phyloP scores from a whole-genome alignment of 371 early-diverging fungal species.

The Apophysomyces trapeziformis region DNA sequence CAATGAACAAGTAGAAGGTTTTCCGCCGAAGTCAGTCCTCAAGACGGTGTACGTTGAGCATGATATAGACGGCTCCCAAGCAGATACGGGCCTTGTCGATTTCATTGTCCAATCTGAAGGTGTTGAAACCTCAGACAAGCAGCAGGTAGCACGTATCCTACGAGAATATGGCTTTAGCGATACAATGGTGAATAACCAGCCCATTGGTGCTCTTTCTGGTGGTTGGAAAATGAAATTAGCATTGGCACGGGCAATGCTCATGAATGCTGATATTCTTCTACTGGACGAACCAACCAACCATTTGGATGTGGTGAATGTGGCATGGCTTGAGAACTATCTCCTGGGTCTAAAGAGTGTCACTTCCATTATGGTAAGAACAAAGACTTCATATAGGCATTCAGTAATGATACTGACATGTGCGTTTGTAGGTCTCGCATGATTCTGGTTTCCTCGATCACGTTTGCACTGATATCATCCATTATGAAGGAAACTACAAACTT shows the following conservation, averaged over 20 bases:
- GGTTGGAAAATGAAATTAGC: conserved; percentile 91
- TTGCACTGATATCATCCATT: conserved; percentile 82
- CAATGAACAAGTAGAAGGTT: conserved; percentile 71
- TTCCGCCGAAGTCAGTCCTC: conserved; percentile 69
- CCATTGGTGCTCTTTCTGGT: conserved; percentile 79
- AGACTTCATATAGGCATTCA: not conserved
- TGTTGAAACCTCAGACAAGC: conserved; percentile 51
- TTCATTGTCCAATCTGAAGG: conserved; percentile 59
- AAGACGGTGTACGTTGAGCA: conserved; percentile 76
- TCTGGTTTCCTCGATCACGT: conserved; percentile 83
- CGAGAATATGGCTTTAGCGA: conserved; percentile 69
- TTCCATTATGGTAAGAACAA: conserved; percentile 63
- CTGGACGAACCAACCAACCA: conserved; percentile 94
- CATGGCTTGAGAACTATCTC: conserved; percentile 82
- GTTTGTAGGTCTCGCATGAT: conserved; percentile 73
- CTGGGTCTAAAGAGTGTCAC: conserved; percentile 70
- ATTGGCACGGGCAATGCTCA: conserved; percentile 79
- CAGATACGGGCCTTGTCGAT: conserved; percentile 67
- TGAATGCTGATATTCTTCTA: conserved; percentile 82
- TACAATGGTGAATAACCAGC: conserved; percentile 58
- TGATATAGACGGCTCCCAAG: conserved; percentile 73
- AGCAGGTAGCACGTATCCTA: conserved; percentile 59
- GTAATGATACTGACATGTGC: not conserved
- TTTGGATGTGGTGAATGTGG: conserved; percentile 81
- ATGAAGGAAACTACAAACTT: conserved; percentile 68